Evolutionary conservation across 768 basidiomycete species (phyloP).

Genomic region (Phylloporus sp.): DNA sequence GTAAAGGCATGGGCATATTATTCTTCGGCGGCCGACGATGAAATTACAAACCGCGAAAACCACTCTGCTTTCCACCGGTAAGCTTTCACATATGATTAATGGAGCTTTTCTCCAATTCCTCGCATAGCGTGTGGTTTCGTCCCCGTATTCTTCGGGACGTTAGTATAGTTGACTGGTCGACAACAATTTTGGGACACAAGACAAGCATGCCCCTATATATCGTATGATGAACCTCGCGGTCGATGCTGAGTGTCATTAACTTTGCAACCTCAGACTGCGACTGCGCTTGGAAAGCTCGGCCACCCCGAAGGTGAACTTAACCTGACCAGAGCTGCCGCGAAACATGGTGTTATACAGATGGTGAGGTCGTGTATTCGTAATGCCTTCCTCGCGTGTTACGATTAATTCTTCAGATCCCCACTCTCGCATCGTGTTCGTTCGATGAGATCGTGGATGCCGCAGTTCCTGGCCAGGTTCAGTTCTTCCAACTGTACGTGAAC

Average conservation of each 20-base stretch:
- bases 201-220: constrained; percentile 79
- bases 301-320: constrained; percentile 94
- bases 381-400: background rate
- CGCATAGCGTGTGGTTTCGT: constrained; percentile 79
- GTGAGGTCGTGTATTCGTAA: constrained; percentile 26
- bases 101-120: background rate
- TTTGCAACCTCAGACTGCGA: constrained; percentile 50
- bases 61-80: constrained; percentile 88
- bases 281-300: constrained; percentile 88
- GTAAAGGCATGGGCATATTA: constrained; percentile 96
- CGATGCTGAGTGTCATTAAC: constrained; percentile 1
- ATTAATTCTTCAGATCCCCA: constrained; percentile 66
- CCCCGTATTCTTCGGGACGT: constrained; percentile 84
- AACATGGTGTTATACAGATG: constrained; percentile 73
- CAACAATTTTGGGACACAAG: constrained; percentile 71
- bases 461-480: constrained; percentile 71
- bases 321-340: constrained; percentile 82
- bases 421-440: constrained; percentile 91
- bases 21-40: constrained; percentile 94
- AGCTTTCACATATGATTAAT: background rate
- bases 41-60: constrained; percentile 86
- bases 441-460: constrained; percentile 93
- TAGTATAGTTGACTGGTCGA: constrained; percentile 79
- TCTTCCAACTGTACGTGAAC: constrained; percentile 90
- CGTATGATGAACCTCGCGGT: constrained; percentile 34